A percentile compares a stretch with the other conserved stretches of the same genome.
These are phyloP conservation scores for Candida albicans DNA, from an alignment of 1,139 yeast species.

Conservation along the genomic window DNA sequence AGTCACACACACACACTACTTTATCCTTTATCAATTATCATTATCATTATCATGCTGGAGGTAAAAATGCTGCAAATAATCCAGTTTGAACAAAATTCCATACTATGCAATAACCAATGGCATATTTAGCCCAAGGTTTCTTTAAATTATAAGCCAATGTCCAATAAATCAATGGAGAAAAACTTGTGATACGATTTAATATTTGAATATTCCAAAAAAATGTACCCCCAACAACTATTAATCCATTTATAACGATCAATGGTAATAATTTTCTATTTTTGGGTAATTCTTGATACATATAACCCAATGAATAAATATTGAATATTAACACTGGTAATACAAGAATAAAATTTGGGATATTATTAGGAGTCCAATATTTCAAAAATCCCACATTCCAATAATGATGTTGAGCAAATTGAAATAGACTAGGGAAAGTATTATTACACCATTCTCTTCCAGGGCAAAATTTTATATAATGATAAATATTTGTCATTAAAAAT, in stretches of 20 bases:
- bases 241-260: conserved; percentile 34
- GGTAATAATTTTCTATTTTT: conserved; percentile 29
- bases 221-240: conserved; percentile 52
- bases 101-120: conserved; percentile 43
- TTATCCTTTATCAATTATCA: not conserved
- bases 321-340: conserved; percentile 66
- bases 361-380: conserved; percentile 76
- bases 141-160: conserved; percentile 37
- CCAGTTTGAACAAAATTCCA: conserved; percentile 63
- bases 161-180: conserved; percentile 77
- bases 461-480: conserved; percentile 63
- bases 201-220: conserved; percentile 84
- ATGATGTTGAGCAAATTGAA: conserved; percentile 69
- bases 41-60: conserved; percentile 58
- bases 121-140: conserved; percentile 15
- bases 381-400: conserved; percentile 89
- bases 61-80: conserved; percentile 65
- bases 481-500: conserved; percentile 47
- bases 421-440: conserved; percentile 56
- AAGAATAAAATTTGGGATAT: conserved; percentile 80
- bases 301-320: conserved; percentile 27
- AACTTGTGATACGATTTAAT: conserved; percentile 73
- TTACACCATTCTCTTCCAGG: conserved; percentile 81
- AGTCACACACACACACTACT: not conserved
- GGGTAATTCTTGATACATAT: conserved; percentile 39